Percentiles rank a stretch among this genome's conserved stretches.
phyloP scores from a whole-genome alignment of 2,329 filamentous ascomycete genomes.

The Aaosphaeria arxii region DNA sequence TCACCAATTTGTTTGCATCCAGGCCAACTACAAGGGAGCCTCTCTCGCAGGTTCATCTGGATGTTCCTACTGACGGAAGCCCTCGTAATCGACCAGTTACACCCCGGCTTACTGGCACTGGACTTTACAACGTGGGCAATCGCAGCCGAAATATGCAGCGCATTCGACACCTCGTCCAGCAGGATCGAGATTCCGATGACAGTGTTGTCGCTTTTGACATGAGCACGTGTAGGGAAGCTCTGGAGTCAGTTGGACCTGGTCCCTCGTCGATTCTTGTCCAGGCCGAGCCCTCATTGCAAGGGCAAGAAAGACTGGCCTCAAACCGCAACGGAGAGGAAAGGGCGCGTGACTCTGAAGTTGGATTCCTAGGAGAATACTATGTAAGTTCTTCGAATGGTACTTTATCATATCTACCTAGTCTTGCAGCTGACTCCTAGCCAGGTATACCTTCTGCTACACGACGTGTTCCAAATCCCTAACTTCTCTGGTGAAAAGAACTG shows the following conservation, averaged over 20 bases:
- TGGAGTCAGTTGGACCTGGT: neutral
- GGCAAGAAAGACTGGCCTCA: neutral
- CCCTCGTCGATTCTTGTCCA: neutral
- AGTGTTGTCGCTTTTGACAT: neutral
- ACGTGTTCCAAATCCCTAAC: constrained; percentile 1
- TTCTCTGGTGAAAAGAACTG: constrained; percentile 7
- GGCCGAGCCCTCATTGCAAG: neutral
- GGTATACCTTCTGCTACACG: neutral
- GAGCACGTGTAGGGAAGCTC: neutral
- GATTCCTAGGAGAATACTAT: constrained; percentile 7
- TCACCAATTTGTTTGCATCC: no score
- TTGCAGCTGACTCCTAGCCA: neutral
- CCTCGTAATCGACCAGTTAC: neutral
- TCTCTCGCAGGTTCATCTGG: no score
- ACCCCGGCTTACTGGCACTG: neutral
- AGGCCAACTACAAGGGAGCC: no score
- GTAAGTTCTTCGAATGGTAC: constrained; percentile 6
- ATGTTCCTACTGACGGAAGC: neutral
- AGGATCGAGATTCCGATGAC: no score
- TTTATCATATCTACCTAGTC: constrained; percentile 5
- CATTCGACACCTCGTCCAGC: neutral
- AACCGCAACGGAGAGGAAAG: constrained; percentile 4
- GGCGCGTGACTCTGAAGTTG: constrained; percentile 8
- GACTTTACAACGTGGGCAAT: neutral
- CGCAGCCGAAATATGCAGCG: neutral